These are phyloP conservation scores for Leccinellum rugosiceps DNA, from an alignment of 768 basidiomycete species.

Conservation along the genomic window DNA sequence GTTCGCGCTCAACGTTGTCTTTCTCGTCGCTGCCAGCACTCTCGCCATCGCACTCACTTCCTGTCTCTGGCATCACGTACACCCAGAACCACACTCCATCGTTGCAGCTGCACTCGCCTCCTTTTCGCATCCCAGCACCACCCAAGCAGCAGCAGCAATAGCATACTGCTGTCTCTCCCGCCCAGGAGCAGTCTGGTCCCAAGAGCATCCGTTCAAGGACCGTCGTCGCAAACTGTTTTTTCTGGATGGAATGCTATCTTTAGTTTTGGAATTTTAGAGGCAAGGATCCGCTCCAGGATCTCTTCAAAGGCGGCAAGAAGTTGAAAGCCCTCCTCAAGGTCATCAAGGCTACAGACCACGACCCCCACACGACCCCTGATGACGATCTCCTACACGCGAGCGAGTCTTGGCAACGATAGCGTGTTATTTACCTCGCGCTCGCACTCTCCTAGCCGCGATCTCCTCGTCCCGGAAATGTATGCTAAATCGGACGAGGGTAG, in stretches of 20 bases:
- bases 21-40: slow-evolving; percentile 45
- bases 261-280: too few relatives aligned
- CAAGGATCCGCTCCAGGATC: slow-evolving; percentile 55
- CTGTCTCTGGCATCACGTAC: slow-evolving; percentile 31
- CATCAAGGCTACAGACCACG: slow-evolving; percentile 6
- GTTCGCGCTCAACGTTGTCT: slow-evolving; percentile 28
- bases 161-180: neutral
- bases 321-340: slow-evolving; percentile 23
- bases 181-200: slow-evolving; percentile 5
- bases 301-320: slow-evolving; percentile 53
- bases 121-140: slow-evolving; percentile 6
- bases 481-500: slow-evolving; percentile 8
- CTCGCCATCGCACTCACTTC: slow-evolving; percentile 48
- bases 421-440: slow-evolving; percentile 22
- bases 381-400: slow-evolving; percentile 10
- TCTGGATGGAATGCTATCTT: too few relatives aligned
- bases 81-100: slow-evolving; percentile 3
- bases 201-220: slow-evolving; percentile 49
- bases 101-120: slow-evolving; percentile 6
- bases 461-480: neutral
- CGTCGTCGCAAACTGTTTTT: too few relatives aligned
- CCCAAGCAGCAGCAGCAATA: neutral
- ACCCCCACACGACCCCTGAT: neutral
- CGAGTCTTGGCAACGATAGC: slow-evolving; percentile 9
- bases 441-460: slow-evolving; percentile 7